Evolutionary conservation across 768 basidiomycete species (phyloP), one percentile per base, ranked within the genome.

Genomic region (Mycena vitilis): DNA sequence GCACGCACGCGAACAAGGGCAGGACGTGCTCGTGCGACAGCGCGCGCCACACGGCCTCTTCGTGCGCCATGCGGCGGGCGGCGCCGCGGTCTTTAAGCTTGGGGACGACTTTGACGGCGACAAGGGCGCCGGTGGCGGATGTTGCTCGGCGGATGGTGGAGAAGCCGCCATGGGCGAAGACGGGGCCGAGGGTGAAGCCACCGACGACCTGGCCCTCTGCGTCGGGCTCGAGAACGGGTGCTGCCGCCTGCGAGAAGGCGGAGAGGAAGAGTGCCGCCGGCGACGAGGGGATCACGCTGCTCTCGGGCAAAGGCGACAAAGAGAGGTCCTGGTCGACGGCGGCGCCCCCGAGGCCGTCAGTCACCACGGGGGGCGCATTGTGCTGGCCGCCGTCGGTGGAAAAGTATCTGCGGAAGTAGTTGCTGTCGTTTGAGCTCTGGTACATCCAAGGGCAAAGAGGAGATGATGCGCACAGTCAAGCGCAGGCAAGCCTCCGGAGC

Each of bases 11-110:
- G 77, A 96, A 94, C 51, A 97, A 88, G 13, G 95, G 95, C 18
- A 98, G 86, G 69, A 96, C 87, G 74, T 96, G 91, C 75, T 95
- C 93, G 76, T 96, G 95, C 59, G 86, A 88, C 72, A 95, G 87
- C 0, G 88, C 84, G 1, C 87, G 81, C 95, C 95, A 96, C 16
- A 94, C 81, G 15, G 81, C 75, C 15, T 89, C 87, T 81, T 96
- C 95, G 56, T 88, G 89, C 65, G 89, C 85, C 49, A 95, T 83
- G 52, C 86, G 87, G 67, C 85, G 81, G 75, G 30, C 79, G 73
- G 3, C 89, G 81, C 67, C 90, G 81, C 4, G 79, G 77, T 68
- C 88, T 86, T 70, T 85, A 87, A 68, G 82, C 80, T 85, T 84
- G 23, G 87, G 85, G 47, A 96, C 87, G 71, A 96, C 93, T 78